Evolutionary conservation across 2,329 filamentous ascomycete genomes (phyloP), one percentile per base, ranked within the genome.

Genomic region (Aspergillus tubingensis): DNA sequence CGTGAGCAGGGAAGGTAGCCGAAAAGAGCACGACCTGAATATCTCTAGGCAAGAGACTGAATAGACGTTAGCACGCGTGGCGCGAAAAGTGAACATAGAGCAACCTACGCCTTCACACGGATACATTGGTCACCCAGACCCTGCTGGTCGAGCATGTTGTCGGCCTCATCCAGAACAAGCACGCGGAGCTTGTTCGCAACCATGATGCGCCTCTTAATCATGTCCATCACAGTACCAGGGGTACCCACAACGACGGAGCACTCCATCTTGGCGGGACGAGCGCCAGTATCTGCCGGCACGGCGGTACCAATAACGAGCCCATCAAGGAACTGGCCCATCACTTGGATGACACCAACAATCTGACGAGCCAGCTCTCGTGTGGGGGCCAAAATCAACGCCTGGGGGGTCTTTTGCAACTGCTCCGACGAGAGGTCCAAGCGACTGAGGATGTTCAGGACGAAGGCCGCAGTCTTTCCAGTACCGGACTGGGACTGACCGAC

Each of bases 401-500:
- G 95, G 1, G 94, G 93, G 2, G 72, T 73, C 51, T 68, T 73
- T 48, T 72, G 71, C 65, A 85, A 82, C 27, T 86, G 80, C 19
- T 88, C 83, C 65, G 85, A 83, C 54, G 73, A 81, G 60, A 93
- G 85, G 72, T 99, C 92, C 72, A 98, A 80, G 64, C 95, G 91
- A 60, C 91, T 91, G 43, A 99, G 85, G 62, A 96, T 90, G 62
- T 96, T 96, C 63, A 96, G 88, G 49, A 95, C 91, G 76, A 99
- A 99, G 21, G 95, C 95, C 19, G 93, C 95, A 0, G 95, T 99
- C 83, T 99, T 99, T 72, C 95, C 95, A 19, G 95, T 99, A 69
- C 95, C 95, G 2, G 95, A 99, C 77, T 99, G 95, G n/a, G 95
- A 99, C 79, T 99, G 95, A 3, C 93, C 95, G 72, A 99, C 94